phyloP scores from a whole-genome alignment of 78 protist species.

The Guillardia theta region DNA sequence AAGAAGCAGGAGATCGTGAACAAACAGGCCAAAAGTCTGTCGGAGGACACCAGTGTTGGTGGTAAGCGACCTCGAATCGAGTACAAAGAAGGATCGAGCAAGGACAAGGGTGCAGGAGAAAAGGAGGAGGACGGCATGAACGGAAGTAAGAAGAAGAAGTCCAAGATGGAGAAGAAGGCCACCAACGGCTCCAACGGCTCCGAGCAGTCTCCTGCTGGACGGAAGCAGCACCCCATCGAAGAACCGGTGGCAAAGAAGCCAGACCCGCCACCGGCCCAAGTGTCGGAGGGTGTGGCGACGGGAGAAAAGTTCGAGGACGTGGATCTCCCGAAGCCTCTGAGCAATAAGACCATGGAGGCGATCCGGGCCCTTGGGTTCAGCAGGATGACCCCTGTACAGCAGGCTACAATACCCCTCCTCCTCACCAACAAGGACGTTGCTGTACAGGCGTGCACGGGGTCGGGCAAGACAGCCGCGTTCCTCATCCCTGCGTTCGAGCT shows the following conservation, averaged over 20 bases:
- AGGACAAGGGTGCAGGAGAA: neutral
- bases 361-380: neutral
- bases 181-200: neutral
- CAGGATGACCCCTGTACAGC: slow-evolving; percentile 46
- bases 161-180: neutral
- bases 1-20: neutral
- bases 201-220: neutral
- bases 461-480: slow-evolving; percentile 68
- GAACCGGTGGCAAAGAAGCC: neutral
- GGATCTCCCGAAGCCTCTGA: neutral
- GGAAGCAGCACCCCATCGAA: neutral
- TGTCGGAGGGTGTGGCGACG: neutral
- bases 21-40: neutral
- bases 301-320: neutral
- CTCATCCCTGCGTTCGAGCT: slow-evolving; percentile 68
- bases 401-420: slow-evolving; percentile 69
- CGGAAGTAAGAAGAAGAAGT: neutral
- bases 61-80: neutral
- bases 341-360: neutral
- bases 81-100: neutral
- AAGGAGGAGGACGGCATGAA: neutral
- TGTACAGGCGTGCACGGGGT: slow-evolving; percentile 60
- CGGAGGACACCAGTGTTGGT: neutral
- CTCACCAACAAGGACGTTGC: slow-evolving; percentile 77
- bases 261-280: neutral